Percentiles rank a stretch among this genome's conserved stretches.
Conservation (phyloP, 257 asterid genomes). For the Gentiana straminea region DNA sequence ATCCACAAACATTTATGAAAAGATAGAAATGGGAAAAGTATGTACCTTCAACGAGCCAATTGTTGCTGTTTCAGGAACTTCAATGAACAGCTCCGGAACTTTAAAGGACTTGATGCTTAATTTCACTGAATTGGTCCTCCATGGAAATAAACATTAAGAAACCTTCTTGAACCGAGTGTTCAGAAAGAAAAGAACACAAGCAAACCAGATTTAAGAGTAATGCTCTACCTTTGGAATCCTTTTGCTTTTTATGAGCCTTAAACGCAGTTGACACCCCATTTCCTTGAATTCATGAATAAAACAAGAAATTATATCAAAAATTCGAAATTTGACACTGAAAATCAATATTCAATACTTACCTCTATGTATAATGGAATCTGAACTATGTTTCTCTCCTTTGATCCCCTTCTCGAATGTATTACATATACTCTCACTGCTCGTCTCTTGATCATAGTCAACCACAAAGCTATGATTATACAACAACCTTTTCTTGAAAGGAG, state of each 20-base stretch:
- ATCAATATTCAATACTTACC: conserved; percentile 18
- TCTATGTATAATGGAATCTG: conserved; percentile 17
- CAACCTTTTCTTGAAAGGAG: conserved; percentile 67
- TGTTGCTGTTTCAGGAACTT: conserved; percentile 87
- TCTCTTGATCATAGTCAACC: conserved; percentile 44
- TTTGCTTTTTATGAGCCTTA: conserved; percentile 34
- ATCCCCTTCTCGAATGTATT: conserved; percentile 43
- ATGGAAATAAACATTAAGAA: conserved; percentile 3
- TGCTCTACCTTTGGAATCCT: conserved; percentile 48
- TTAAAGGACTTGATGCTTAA: conserved; percentile 84
- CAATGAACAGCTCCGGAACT: conserved; percentile 91
- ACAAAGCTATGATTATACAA: conserved; percentile 34
- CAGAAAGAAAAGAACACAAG: neutral
- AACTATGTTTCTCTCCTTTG: conserved; percentile 25
- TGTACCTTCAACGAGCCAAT: conserved; percentile 88
- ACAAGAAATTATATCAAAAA: conserved; percentile 10
- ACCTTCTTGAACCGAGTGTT: no score
- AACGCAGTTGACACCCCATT: conserved; percentile 24
- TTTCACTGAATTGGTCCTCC: conserved; percentile 43
- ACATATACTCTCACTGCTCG: conserved; percentile 55
- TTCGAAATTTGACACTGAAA: conserved; percentile 8
- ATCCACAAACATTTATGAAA: no score
- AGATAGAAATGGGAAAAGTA: neutral
- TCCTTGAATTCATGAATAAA: conserved; percentile 30
- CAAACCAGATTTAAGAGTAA: neutral